Percentiles rank a stretch among this genome's conserved stretches.
phyloP scores from a whole-genome alignment of 306 rosid species.

The Prinsepia uniflora region DNA sequence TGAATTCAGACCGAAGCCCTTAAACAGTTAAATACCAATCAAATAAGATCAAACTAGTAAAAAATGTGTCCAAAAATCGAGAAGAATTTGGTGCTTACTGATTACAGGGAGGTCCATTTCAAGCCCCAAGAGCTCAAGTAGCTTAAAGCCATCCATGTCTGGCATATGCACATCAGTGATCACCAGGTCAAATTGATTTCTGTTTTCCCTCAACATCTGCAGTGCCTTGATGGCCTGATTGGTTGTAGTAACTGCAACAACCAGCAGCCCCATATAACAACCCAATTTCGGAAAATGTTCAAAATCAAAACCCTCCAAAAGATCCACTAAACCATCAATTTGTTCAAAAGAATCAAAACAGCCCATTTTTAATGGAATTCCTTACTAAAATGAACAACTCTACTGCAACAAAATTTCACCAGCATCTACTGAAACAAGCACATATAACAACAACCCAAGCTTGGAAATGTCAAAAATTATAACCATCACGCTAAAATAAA shows the following conservation, averaged over 20 bases:
- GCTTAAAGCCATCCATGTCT: conserved; percentile 89
- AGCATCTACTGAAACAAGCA: too few species aligned
- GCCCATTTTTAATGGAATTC: too few species aligned
- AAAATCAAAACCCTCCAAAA: conserved; percentile 8
- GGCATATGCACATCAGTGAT: conserved; percentile 89
- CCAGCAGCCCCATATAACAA: conserved; percentile 20
- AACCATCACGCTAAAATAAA: too few species aligned
- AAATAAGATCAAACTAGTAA: conserved; percentile 10
- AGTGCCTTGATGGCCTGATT: conserved; percentile 63
- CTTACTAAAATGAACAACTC: too few species aligned
- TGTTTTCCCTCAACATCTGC: conserved; percentile 61
- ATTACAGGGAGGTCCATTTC: conserved; percentile 92
- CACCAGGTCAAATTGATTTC: conserved; percentile 63
- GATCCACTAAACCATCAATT: too few species aligned
- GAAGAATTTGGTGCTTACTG: conserved; percentile 46
- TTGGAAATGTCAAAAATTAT: too few species aligned
- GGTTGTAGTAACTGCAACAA: conserved; percentile 63
- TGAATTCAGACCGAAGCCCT: not conserved
- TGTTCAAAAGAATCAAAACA: too few species aligned
- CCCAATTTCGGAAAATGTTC: not conserved
- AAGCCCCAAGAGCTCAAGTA: conserved; percentile 71
- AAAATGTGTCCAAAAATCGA: not conserved
- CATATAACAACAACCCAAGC: too few species aligned
- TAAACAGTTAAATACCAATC: not conserved
- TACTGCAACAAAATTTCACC: too few species aligned